Conservation (phyloP, 169 alveolate species). For the Plasmodium chabaudi region DNA sequence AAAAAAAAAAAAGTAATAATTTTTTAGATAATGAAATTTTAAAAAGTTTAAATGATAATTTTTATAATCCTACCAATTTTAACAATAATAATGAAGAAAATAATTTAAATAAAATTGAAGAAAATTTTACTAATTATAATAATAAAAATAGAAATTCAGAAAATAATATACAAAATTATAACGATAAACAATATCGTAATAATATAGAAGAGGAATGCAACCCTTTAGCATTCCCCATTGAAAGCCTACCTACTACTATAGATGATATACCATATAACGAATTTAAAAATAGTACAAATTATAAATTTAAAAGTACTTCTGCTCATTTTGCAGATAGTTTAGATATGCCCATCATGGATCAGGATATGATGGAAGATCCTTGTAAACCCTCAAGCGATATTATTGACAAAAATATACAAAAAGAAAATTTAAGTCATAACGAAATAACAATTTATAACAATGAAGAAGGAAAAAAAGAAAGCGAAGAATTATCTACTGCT, state of each 20-base stretch:
- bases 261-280: conserved; percentile 7
- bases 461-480: too few species aligned
- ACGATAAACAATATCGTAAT: not conserved
- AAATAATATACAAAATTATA: not conserved
- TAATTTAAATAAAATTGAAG: not conserved
- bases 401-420: not conserved
- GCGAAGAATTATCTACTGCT: too few species aligned
- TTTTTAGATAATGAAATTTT: conserved; percentile 18
- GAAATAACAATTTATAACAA: not conserved
- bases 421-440: not conserved
- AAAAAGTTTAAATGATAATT: conserved; percentile 19
- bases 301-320: conserved; percentile 33
- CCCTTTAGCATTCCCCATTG: conserved; percentile 9
- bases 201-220: not conserved
- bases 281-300: conserved; percentile 14
- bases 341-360: not conserved
- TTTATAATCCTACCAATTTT: not conserved
- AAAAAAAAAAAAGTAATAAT: not conserved
- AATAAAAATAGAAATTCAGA: conserved; percentile 3
- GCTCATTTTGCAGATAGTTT: conserved; percentile 30
- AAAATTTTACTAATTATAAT: not conserved
- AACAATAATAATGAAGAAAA: not conserved
- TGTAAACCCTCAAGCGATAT: too few species aligned
- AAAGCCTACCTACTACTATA: not conserved
- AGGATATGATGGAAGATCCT: too few species aligned